Evolutionary conservation across 371 early-diverging fungal genomes (phyloP).

Genomic region (Mortierella polycephala): DNA sequence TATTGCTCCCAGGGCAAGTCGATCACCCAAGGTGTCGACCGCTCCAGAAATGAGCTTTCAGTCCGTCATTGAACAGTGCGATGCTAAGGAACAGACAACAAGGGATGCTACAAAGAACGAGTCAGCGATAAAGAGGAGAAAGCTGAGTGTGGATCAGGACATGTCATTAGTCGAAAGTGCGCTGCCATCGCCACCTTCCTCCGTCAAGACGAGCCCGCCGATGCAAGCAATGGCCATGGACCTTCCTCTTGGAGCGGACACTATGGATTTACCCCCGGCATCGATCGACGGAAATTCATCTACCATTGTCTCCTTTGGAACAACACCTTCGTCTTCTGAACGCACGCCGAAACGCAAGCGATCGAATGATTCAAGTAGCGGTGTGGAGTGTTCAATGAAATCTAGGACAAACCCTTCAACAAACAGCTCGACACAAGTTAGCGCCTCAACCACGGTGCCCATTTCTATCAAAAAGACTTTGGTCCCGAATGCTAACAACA

Average conservation of each 20-base stretch:
- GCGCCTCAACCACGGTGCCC: not conserved
- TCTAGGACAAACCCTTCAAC: too few species aligned
- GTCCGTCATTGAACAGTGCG: slow-evolving; percentile 8
- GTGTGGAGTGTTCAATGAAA: too few species aligned
- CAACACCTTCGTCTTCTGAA: too few species aligned
- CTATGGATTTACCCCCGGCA: slow-evolving; percentile 11
- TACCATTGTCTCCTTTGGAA: too few species aligned
- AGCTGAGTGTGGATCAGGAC: slow-evolving; percentile 11
- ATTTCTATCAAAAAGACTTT: slow-evolving; percentile 2
- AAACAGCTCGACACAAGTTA: too few species aligned
- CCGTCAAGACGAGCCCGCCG: slow-evolving; percentile 37
- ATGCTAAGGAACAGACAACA: slow-evolving; percentile 1
- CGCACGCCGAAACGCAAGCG: too few species aligned
- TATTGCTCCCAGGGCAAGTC: not conserved
- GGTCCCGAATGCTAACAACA: slow-evolving; percentile 17
- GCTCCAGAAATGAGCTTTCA: slow-evolving; percentile 12
- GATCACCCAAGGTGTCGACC: slow-evolving; percentile 10
- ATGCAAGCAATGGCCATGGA: slow-evolving; percentile 22
- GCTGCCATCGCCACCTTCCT: slow-evolving; percentile 38
- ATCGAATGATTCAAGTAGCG: too few species aligned
- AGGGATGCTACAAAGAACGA: too few species aligned
- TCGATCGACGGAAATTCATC: not conserved
- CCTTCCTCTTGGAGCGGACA: slow-evolving; percentile 4
- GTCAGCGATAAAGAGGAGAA: slow-evolving; percentile 22
- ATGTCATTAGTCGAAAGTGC: slow-evolving; percentile 14